Percentiles rank a stretch among this genome's conserved stretches.
Evolutionary conservation across 1,284 basidiomycete genomes (phyloP).

Genomic region (Boletus semigastroideus): DNA sequence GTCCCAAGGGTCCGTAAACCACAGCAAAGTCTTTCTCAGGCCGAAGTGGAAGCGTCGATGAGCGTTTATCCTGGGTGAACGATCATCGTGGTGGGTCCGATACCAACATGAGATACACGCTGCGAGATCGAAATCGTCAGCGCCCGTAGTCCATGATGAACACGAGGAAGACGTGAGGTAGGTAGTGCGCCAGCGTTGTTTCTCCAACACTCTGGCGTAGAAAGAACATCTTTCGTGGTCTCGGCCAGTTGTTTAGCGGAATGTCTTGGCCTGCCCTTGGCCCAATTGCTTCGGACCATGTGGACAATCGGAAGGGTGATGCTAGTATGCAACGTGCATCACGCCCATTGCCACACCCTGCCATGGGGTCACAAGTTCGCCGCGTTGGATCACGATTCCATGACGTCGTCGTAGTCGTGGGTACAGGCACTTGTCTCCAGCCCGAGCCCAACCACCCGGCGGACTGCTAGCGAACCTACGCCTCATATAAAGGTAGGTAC

Average conservation of each 20-base stretch:
- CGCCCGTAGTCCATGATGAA: too few relatives aligned
- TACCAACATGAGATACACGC: too few relatives aligned
- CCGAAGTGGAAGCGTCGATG: slow-evolving; percentile 4
- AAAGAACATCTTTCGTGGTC: too few relatives aligned
- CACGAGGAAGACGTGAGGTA: too few relatives aligned
- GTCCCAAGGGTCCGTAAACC: slow-evolving; percentile 10
- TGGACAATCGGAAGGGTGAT: not conserved
- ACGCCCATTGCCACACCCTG: not conserved
- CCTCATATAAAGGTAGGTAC: slow-evolving; percentile 16
- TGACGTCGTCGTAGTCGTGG: not conserved
- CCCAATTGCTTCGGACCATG: not conserved
- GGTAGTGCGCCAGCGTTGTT: too few relatives aligned
- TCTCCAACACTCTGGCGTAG: too few relatives aligned
- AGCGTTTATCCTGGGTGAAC: slow-evolving; percentile 7
- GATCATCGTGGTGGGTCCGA: not conserved
- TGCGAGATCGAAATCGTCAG: too few relatives aligned
- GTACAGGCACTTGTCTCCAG: slow-evolving; percentile 3
- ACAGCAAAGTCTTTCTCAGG: slow-evolving; percentile 15
- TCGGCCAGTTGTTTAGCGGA: too few relatives aligned
- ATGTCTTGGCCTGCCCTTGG: too few relatives aligned
- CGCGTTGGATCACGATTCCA: not conserved
- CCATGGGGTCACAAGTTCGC: not conserved
- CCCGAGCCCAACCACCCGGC: not conserved
- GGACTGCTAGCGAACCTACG: not conserved
- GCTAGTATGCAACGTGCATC: not conserved